These are phyloP conservation scores for Suhomyces guaymorum DNA, from an alignment of 1,139 yeast genomes.

Conservation along the genomic window DNA sequence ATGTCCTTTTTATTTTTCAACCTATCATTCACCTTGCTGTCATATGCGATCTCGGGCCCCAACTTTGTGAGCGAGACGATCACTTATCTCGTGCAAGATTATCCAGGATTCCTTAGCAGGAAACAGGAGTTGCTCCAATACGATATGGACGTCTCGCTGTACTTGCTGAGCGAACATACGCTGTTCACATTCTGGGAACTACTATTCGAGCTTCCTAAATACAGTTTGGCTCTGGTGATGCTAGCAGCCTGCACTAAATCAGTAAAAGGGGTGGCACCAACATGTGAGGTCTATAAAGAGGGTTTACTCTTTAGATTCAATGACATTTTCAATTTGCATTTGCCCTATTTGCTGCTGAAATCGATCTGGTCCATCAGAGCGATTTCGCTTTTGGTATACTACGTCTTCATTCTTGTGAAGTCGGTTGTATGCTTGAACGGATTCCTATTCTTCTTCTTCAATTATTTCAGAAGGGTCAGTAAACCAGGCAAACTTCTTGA, in stretches of 20 bases:
- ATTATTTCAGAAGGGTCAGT: too few relatives aligned
- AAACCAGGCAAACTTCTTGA: too few relatives aligned
- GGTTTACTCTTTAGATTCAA: conserved; percentile 34
- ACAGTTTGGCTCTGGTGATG: conserved; percentile 5
- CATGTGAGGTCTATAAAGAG: conserved; percentile 9
- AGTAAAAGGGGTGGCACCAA: background rate
- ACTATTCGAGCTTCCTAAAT: background rate
- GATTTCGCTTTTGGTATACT: conserved; percentile 28
- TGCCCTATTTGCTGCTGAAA: conserved; percentile 13
- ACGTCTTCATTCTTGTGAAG: conserved; percentile 32
- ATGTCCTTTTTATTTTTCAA: conserved; percentile 1
- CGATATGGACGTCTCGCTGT: conserved; percentile 1
- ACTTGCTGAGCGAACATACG: background rate
- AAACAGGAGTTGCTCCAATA: conserved; percentile 16
- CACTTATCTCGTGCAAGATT: conserved; percentile 29
- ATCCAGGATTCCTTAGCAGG: conserved; percentile 12
- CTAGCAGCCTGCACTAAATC: background rate
- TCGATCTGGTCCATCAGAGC: conserved; percentile 15
- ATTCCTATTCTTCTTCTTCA: conserved; percentile 14
- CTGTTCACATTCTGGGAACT: background rate
- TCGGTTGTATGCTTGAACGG: conserved; percentile 34
- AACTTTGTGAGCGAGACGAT: conserved; percentile 31
- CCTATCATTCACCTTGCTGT: conserved; percentile 27
- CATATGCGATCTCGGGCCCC: too few relatives aligned
- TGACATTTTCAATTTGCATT: conserved; percentile 21